phyloP scores from a whole-genome alignment of 192 early-diverging fungal species.

The Entomortierella lignicola region DNA sequence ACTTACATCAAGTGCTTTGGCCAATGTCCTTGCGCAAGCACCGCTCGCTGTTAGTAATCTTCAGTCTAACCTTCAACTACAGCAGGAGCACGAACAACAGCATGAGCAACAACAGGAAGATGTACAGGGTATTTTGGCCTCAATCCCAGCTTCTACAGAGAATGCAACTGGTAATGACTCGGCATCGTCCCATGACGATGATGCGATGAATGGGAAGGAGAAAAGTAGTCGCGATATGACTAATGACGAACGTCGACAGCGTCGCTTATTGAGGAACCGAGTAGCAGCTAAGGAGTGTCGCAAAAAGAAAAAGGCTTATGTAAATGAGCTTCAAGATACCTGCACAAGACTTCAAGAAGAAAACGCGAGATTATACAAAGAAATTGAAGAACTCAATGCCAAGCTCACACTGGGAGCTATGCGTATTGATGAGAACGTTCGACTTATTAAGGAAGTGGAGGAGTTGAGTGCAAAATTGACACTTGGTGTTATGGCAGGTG shows the following conservation, averaged over 20 bases:
- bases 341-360: constrained; percentile 71
- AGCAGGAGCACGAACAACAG: constrained; percentile 21
- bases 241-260: constrained; percentile 79
- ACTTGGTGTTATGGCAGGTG: constrained; percentile 54
- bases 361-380: constrained; percentile 69
- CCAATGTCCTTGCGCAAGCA: constrained; percentile 44
- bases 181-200: constrained; percentile 33
- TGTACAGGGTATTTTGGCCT: constrained; percentile 33
- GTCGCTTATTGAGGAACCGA: constrained; percentile 80
- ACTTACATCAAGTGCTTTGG: constrained; percentile 46
- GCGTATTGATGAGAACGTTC: constrained; percentile 58
- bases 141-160: constrained; percentile 16
- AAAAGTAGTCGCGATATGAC: constrained; percentile 58
- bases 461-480: constrained; percentile 75
- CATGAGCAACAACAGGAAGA: constrained; percentile 36
- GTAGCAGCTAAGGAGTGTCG: constrained; percentile 87
- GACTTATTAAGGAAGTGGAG: constrained; percentile 73
- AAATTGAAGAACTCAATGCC: constrained; percentile 75
- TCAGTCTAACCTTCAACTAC: constrained; percentile 29
- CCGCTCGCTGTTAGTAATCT: constrained; percentile 14
- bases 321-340: constrained; percentile 76
- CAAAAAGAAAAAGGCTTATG: constrained; percentile 86
- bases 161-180: constrained; percentile 18
- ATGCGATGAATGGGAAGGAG: constrained; percentile 26
- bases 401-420: constrained; percentile 69